A percentile compares a stretch with the other conserved stretches of the same genome.
Conservation (phyloP, 495 filamentous ascomycete species). For the Penicilliopsis zonata region DNA sequence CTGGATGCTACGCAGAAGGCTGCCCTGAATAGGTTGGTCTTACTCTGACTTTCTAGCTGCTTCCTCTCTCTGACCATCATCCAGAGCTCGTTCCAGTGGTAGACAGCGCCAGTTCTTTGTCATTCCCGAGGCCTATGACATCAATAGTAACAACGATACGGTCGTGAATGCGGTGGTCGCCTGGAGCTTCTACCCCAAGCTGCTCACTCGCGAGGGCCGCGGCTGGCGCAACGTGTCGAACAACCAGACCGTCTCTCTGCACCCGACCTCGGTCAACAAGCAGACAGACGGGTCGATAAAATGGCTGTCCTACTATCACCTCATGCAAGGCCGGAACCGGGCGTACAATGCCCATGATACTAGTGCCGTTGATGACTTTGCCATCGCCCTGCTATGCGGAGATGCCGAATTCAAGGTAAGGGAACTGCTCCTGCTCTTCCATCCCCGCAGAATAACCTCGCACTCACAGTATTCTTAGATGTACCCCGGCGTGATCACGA, state of each 20-base stretch:
- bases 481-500: slow-evolving; percentile 71
- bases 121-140: slow-evolving; percentile 59
- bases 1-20: slow-evolving; percentile 57
- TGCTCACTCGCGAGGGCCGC: slow-evolving; percentile 75
- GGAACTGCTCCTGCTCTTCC: background rate
- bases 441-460: background rate
- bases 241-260: slow-evolving; percentile 74
- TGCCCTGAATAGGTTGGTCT: slow-evolving; percentile 42
- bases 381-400: slow-evolving; percentile 73
- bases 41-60: slow-evolving; percentile 1
- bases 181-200: slow-evolving; percentile 90
- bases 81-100: slow-evolving; percentile 37
- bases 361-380: slow-evolving; percentile 65
- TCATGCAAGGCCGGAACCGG: slow-evolving; percentile 78
- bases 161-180: slow-evolving; percentile 71
- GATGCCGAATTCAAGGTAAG: slow-evolving; percentile 68
- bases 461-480: slow-evolving; percentile 32
- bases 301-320: slow-evolving; percentile 88
- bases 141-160: slow-evolving; percentile 64
- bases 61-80: slow-evolving; percentile 12
- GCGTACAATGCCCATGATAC: slow-evolving; percentile 87
- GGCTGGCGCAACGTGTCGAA: slow-evolving; percentile 84
- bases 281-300: slow-evolving; percentile 43
- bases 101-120: slow-evolving; percentile 66
- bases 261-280: slow-evolving; percentile 81